Percentiles rank a stretch among this genome's conserved stretches.
These are phyloP conservation scores for Drechslerella dactyloides DNA, from an alignment of 2,329 filamentous ascomycete species.

Conservation along the genomic window DNA sequence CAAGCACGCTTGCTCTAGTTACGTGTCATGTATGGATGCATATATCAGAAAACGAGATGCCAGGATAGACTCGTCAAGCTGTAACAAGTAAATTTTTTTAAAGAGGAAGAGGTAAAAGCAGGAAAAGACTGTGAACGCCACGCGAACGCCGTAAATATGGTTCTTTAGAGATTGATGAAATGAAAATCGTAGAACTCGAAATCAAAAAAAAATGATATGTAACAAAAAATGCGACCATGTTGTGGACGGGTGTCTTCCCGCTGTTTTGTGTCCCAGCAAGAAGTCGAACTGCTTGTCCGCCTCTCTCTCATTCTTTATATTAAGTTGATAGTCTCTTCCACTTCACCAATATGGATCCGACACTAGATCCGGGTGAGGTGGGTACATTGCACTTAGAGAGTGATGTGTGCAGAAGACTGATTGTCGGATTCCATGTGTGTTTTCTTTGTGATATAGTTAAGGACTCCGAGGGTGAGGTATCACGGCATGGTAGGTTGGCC, in stretches of 20 bases:
- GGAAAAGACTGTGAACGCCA: background rate
- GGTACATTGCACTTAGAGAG: no score
- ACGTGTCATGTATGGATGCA: background rate
- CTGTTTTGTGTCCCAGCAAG: background rate
- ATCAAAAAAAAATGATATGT: background rate
- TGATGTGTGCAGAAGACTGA: no score
- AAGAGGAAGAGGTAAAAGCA: background rate
- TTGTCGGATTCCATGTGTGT: no score
- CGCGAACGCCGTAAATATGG: background rate
- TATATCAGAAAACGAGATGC: background rate
- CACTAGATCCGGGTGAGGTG: no score
- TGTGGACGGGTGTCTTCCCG: no score
- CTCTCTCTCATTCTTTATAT: no score
- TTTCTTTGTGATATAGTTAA: background rate
- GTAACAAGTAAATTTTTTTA: background rate
- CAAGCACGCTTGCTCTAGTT: conserved; percentile 6
- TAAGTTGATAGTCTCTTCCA: no score
- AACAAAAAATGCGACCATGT: background rate
- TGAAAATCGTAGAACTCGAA: background rate
- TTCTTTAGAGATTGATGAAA: background rate
- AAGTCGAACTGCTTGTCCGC: no score
- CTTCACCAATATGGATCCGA: no score
- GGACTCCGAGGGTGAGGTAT: background rate
- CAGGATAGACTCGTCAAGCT: background rate
- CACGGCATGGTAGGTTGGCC: background rate